Evolutionary conservation across 2,329 filamentous ascomycete genomes (phyloP).

Genomic region (Cytospora piceicola): DNA sequence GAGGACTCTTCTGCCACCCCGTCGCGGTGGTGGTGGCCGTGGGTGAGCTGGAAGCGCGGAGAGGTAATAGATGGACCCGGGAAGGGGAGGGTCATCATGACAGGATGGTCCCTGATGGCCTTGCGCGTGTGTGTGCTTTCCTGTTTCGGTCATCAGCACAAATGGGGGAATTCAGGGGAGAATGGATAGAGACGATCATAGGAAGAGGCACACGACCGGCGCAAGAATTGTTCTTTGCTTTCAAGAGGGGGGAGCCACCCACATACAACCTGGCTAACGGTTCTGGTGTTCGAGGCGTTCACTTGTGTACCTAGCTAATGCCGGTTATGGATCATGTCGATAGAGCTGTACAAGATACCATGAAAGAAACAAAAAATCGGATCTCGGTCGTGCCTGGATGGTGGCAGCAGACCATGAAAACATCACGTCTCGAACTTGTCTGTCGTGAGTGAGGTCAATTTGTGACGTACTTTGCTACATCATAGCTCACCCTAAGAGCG

Average conservation of each 20-base stretch:
- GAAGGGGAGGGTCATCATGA: neutral
- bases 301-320: slow-evolving; percentile 20
- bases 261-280: neutral
- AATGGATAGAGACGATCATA: slow-evolving; percentile 17
- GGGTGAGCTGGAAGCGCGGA: neutral
- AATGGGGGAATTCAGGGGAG: neutral
- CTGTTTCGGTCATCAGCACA: neutral
- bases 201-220: slow-evolving; percentile 16
- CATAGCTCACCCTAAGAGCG: too few species aligned
- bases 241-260: slow-evolving; percentile 6
- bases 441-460: neutral
- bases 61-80: neutral
- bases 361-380: neutral
- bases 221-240: slow-evolving; percentile 25
- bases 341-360: slow-evolving; percentile 23
- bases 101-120: slow-evolving; percentile 1
- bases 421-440: neutral
- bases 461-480: too few species aligned
- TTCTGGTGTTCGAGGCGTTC: slow-evolving; percentile 31
- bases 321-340: slow-evolving; percentile 23
- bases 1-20: neutral
- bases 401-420: slow-evolving; percentile 5
- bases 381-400: neutral
- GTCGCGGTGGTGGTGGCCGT: neutral
- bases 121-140: neutral